phyloP scores from a whole-genome alignment of 352 stramenopile species.

The Pythium vanterpoolii region DNA sequence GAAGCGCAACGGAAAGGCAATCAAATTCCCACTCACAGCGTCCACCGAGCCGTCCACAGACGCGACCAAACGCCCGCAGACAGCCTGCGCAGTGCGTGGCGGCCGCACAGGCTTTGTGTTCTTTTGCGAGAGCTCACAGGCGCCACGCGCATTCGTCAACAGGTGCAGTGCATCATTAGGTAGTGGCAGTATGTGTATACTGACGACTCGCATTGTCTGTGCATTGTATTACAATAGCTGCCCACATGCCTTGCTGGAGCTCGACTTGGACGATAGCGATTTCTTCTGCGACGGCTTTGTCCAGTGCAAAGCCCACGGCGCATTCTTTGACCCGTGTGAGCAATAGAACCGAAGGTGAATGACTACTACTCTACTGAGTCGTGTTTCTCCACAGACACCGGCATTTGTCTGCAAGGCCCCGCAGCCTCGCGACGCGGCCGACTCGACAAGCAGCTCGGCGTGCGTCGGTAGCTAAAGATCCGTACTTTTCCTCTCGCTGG shows the following conservation, averaged over 20 bases:
- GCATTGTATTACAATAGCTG: slow-evolving; percentile 33
- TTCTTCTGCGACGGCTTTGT: slow-evolving; percentile 80
- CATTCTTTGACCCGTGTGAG: slow-evolving; percentile 70
- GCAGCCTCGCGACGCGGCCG: slow-evolving; percentile 28
- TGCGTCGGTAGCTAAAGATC: slow-evolving; percentile 1
- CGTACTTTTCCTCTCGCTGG: background rate
- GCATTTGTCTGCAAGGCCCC: slow-evolving; percentile 60
- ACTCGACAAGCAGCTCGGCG: slow-evolving; percentile 16
- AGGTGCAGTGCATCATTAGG: background rate
- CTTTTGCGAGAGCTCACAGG: slow-evolving; percentile 35
- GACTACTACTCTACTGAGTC: too few species aligned
- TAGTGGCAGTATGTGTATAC: background rate
- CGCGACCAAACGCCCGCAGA: background rate
- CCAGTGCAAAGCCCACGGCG: slow-evolving; percentile 77
- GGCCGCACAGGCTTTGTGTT: slow-evolving; percentile 65
- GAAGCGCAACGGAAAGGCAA: slow-evolving; percentile 31
- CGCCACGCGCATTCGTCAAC: slow-evolving; percentile 61
- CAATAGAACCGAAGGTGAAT: too few species aligned
- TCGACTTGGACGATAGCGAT: slow-evolving; percentile 78
- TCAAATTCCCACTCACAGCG: slow-evolving; percentile 55
- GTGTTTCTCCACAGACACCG: too few species aligned
- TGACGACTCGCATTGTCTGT: background rate
- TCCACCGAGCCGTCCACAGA: background rate
- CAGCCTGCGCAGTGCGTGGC: slow-evolving; percentile 26
- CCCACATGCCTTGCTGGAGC: slow-evolving; percentile 64